These are phyloP conservation scores for Beauveria caledonica DNA, from an alignment of 2,329 filamentous ascomycete species.

Conservation along the genomic window DNA sequence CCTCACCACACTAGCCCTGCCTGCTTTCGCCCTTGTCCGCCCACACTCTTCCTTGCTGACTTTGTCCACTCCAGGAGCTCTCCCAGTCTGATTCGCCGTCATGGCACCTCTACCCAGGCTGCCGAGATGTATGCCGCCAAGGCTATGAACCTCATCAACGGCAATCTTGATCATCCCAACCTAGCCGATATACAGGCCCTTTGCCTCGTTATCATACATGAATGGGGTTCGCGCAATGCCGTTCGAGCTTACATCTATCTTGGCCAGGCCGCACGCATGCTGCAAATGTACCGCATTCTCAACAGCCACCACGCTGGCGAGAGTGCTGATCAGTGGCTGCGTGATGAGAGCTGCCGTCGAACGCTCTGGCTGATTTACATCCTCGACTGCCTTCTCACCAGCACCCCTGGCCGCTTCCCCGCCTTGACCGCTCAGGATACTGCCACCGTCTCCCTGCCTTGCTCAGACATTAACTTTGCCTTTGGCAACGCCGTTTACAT, in stretches of 20 bases:
- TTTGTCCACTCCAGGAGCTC: constrained; percentile 37
- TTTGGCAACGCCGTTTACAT: constrained; percentile 53
- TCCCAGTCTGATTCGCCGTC: constrained; percentile 47
- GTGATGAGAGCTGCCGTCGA: constrained; percentile 53
- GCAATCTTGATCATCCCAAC: constrained; percentile 50
- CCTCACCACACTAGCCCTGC: neutral
- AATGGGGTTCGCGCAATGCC: constrained; percentile 54
- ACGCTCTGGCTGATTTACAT: constrained; percentile 57
- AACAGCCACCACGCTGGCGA: constrained; percentile 45
- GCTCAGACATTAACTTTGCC: constrained; percentile 54
- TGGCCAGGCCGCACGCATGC: constrained; percentile 55
- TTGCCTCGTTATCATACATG: constrained; percentile 53
- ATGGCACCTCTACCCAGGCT: constrained; percentile 46
- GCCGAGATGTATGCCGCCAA: constrained; percentile 53
- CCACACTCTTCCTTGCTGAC: neutral
- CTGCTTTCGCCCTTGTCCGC: neutral
- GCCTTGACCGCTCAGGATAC: constrained; percentile 47
- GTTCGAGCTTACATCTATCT: constrained; percentile 56
- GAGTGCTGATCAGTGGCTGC: constrained; percentile 48
- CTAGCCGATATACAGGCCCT: constrained; percentile 54
- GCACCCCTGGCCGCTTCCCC: constrained; percentile 51
- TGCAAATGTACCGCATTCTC: constrained; percentile 55
- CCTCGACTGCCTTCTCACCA: constrained; percentile 53
- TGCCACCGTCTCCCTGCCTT: constrained; percentile 48
- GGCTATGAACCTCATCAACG: constrained; percentile 48